Evolutionary conservation across 331 rosid species (phyloP).

Genomic region (Malus hybrid): DNA sequence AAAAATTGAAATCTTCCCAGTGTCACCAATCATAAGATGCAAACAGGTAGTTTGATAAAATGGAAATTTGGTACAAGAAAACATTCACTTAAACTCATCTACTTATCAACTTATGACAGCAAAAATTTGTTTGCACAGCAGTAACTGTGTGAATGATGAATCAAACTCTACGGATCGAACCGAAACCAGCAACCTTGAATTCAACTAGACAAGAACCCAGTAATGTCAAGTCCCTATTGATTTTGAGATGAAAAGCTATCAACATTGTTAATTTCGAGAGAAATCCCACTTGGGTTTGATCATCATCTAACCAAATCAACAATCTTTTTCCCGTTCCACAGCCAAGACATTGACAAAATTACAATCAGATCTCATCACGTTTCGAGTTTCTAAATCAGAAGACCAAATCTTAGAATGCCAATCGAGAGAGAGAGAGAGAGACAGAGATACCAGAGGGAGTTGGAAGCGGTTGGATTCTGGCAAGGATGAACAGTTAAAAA

Average conservation of each 20-base stretch:
- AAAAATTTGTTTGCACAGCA: no score
- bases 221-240: no score
- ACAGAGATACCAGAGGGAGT: constrained; percentile 28
- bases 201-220: not conserved
- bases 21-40: no score
- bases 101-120: not conserved
- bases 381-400: not conserved
- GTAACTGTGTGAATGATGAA: not conserved
- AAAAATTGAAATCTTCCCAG: not conserved
- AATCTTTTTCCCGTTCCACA: not conserved
- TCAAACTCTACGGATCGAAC: not conserved
- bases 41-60: no score
- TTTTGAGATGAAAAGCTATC: not conserved
- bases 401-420: not conserved
- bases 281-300: not conserved
- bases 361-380: constrained; percentile 26
- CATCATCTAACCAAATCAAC: not conserved
- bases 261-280: not conserved
- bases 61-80: constrained; percentile 2
- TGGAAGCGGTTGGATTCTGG: constrained; percentile 15
- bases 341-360: constrained; percentile 7
- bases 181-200: not conserved
- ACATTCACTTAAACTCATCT: constrained; percentile 2
- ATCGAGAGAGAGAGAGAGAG: not conserved
- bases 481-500: not conserved